A percentile compares a stretch with the other conserved stretches of the same genome.
Evolutionary conservation across 371 early-diverging fungal genomes (phyloP).

Genomic region (Mucor sp.): DNA sequence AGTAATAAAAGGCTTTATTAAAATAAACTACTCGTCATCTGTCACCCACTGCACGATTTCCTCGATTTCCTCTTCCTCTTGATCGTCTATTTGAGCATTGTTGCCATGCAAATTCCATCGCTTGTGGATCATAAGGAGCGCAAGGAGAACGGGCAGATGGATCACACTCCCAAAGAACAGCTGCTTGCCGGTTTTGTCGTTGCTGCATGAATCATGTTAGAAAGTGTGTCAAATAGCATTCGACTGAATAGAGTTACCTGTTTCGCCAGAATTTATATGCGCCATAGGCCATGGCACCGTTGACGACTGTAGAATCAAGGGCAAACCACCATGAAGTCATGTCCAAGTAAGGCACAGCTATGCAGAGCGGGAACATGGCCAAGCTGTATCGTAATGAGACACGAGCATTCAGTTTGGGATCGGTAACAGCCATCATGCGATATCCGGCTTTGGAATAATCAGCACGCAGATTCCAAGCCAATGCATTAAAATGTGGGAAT

Average conservation of each 20-base stretch:
- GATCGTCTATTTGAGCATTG: not conserved
- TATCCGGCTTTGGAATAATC: slow-evolving; percentile 98
- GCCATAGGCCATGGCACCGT: slow-evolving; percentile 68
- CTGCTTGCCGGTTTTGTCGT: slow-evolving; percentile 81
- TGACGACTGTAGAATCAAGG: slow-evolving; percentile 73
- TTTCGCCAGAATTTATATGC: slow-evolving; percentile 80
- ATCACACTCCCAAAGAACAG: slow-evolving; percentile 91
- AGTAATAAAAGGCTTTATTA: slow-evolving; percentile 19
- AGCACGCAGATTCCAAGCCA: slow-evolving; percentile 88
- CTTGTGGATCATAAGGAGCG: slow-evolving; percentile 83
- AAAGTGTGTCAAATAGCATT: not conserved
- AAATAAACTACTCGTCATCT: slow-evolving; percentile 14
- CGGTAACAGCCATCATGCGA: slow-evolving; percentile 91
- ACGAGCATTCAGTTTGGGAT: slow-evolving; percentile 87
- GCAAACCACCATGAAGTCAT: slow-evolving; percentile 85
- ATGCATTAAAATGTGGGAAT: slow-evolving; percentile 97
- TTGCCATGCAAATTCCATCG: slow-evolving; percentile 13
- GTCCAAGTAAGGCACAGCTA: slow-evolving; percentile 65
- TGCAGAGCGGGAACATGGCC: slow-evolving; percentile 83
- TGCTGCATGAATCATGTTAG: slow-evolving; percentile 23
- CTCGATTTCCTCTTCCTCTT: slow-evolving; percentile 21
- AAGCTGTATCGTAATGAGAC: slow-evolving; percentile 85
- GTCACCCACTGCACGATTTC: slow-evolving; percentile 26
- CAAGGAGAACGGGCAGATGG: slow-evolving; percentile 85
- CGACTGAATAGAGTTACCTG: slow-evolving; percentile 20